phyloP scores from a whole-genome alignment of 257 asterid genomes.

The Knoxia roxburghii region DNA sequence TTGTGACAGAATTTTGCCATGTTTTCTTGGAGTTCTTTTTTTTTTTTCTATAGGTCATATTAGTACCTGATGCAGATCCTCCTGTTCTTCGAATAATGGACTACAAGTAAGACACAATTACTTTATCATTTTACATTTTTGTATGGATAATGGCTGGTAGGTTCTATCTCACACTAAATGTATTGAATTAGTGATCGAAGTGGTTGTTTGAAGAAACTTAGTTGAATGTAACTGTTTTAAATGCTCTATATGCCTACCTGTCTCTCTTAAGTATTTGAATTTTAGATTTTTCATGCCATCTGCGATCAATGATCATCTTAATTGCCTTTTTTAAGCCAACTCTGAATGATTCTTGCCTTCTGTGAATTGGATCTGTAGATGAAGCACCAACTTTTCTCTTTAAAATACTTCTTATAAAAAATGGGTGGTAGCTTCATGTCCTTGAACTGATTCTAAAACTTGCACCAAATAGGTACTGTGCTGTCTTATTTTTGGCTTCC shows the following conservation, averaged over 20 bases:
- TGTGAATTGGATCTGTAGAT: background rate
- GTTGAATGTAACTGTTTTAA: background rate
- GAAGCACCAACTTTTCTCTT: background rate
- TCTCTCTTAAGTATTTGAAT: background rate
- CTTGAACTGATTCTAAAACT: no score
- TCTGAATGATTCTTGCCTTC: background rate
- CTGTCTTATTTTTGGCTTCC: no score
- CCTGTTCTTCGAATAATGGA: slow-evolving; percentile 95
- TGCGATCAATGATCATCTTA: background rate
- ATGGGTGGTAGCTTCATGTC: background rate
- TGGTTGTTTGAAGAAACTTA: background rate
- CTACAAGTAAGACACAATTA: slow-evolving; percentile 60
- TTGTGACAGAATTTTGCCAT: background rate
- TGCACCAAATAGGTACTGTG: no score
- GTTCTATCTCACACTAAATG: background rate
- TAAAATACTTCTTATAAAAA: no score
- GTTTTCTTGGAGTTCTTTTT: slow-evolving; percentile 18
- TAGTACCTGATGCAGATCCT: slow-evolving; percentile 95
- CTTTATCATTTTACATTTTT: background rate
- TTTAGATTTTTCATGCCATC: background rate
- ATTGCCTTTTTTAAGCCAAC: no score
- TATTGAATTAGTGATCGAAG: background rate
- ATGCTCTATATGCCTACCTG: background rate
- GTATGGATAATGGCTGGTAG: slow-evolving; percentile 9
- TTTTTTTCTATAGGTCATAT: slow-evolving; percentile 95